Evolutionary conservation across 2,329 filamentous ascomycete genomes (phyloP).

Genomic region (Exophiala calicioides): DNA sequence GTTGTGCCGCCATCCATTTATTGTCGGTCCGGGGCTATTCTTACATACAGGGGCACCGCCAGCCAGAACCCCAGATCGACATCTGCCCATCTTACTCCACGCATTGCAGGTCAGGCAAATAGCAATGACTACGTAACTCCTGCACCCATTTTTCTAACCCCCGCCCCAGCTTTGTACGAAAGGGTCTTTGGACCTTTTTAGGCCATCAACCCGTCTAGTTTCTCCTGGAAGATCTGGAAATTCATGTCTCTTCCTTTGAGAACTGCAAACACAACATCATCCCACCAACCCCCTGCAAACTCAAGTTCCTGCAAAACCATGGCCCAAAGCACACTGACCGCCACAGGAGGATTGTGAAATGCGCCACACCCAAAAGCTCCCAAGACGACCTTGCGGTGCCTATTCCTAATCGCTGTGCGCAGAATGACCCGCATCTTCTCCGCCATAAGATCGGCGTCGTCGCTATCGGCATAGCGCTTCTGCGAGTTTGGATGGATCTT

Average conservation of each 20-base stretch:
- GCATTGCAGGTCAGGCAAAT: no score
- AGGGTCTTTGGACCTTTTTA: slow-evolving; percentile 3
- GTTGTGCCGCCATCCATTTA: no score
- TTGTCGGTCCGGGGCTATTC: no score
- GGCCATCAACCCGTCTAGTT: slow-evolving; percentile 24
- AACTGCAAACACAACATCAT: slow-evolving; percentile 66
- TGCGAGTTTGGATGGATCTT: background rate
- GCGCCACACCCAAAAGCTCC: slow-evolving; percentile 71
- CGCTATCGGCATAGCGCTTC: slow-evolving; percentile 2
- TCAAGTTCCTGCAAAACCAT: slow-evolving; percentile 63
- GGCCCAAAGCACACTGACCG: slow-evolving; percentile 64
- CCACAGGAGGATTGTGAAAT: slow-evolving; percentile 62
- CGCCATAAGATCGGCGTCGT: slow-evolving; percentile 58
- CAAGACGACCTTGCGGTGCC: slow-evolving; percentile 62
- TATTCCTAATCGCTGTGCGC: slow-evolving; percentile 58
- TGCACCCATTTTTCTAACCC: no score
- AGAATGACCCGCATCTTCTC: slow-evolving; percentile 64
- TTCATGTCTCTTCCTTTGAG: slow-evolving; percentile 39
- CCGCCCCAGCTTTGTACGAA: no score
- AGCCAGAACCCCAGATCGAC: no score
- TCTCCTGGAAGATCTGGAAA: slow-evolving; percentile 21
- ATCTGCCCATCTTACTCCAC: no score
- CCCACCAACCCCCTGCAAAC: slow-evolving; percentile 66
- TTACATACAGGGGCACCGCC: no score
- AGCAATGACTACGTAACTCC: no score